These are phyloP conservation scores for Fusarium pseudoanthophilum DNA, from an alignment of 2,329 filamentous ascomycete species.

Conservation along the genomic window DNA sequence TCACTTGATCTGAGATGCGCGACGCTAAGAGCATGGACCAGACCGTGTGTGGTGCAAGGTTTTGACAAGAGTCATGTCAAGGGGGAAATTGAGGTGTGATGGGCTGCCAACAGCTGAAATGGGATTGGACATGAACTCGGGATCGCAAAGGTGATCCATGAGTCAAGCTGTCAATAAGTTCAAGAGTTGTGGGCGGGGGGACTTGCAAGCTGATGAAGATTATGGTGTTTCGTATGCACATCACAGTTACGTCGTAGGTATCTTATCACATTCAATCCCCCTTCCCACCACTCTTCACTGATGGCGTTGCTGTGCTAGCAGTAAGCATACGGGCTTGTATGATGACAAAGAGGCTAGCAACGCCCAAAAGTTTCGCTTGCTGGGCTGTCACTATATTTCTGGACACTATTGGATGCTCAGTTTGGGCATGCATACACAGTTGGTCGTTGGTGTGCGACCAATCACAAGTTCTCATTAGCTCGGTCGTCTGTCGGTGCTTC, in stretches of 20 bases:
- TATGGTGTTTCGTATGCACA: constrained; percentile 5
- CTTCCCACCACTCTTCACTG: constrained; percentile 15
- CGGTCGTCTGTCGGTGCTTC: constrained; percentile 5
- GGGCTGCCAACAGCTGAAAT: constrained; percentile 7
- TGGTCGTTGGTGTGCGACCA: constrained; percentile 12
- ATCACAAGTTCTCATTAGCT: neutral
- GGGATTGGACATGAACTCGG: constrained; percentile 6
- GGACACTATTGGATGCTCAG: neutral
- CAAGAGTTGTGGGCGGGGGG: neutral
- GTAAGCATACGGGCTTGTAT: constrained; percentile 29
- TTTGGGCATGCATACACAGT: neutral
- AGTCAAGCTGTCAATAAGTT: constrained; percentile 1
- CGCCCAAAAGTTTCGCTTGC: neutral
- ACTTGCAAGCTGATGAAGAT: constrained; percentile 1
- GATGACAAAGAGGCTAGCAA: constrained; percentile 19
- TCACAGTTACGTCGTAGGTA: constrained; percentile 17
- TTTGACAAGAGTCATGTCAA: constrained; percentile 35
- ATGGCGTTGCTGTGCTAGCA: constrained; percentile 16
- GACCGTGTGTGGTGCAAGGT: constrained; percentile 25
- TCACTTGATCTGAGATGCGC: constrained; percentile 41
- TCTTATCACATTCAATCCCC: constrained; percentile 16
- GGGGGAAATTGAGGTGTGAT: constrained; percentile 14
- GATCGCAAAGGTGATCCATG: neutral
- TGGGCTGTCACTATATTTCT: neutral
- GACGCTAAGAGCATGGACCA: constrained; percentile 30